Base-by-base conservation (phyloP, 2,329 filamentous ascomycete genomes). In the Fusarium clavum region DNA sequence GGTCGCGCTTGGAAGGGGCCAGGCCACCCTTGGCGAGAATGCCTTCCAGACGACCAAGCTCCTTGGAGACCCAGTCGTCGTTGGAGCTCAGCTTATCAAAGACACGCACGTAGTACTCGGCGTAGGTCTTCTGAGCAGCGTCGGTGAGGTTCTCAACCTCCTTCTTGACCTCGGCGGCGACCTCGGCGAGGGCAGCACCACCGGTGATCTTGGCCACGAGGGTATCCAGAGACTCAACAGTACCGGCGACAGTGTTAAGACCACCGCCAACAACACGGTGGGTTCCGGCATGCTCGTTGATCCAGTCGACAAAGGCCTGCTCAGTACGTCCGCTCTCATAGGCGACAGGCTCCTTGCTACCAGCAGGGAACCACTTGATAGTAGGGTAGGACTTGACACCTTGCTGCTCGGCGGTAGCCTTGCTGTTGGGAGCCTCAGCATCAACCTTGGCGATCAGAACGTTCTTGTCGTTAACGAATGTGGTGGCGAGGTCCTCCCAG, bases 401-500 rank as follows among this genome's bases (percentile, higher is more conserved):
- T 78, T 96, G 91, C 54, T 91, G 89, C 78, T 89, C 82, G 54
- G 94, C 91, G 52, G 91, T 90, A 46, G 88, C 87, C 83, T 97
- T 98, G 81, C 91, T 89, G 81, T 93, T 93, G 75, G 93, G 90
- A 30, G 92, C 90, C 83, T 99, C 95, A 77, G 94, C 94, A 79
- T 99, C 95, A 67, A 99, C 92, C 86, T 99, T 98, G 81, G 94
- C 96, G 77, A 99, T 90, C 46, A 97, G 79, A 69, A 99, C 93
- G 71, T 87, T 86, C 64, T 90, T 82, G 77, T 99, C 96, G 78
- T 85, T 87, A 72, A 86, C 86, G 82, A 94, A 99, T 82, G 94
- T 92, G 67, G 85, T 85, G 69, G 96, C 95, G 70, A 98, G 85
- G 55, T 88, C 89, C 83, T 99, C 96, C 93, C 94, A 99, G 73